Evolutionary conservation across 331 rosid species (phyloP).

Genomic region (Acacia concinna): DNA sequence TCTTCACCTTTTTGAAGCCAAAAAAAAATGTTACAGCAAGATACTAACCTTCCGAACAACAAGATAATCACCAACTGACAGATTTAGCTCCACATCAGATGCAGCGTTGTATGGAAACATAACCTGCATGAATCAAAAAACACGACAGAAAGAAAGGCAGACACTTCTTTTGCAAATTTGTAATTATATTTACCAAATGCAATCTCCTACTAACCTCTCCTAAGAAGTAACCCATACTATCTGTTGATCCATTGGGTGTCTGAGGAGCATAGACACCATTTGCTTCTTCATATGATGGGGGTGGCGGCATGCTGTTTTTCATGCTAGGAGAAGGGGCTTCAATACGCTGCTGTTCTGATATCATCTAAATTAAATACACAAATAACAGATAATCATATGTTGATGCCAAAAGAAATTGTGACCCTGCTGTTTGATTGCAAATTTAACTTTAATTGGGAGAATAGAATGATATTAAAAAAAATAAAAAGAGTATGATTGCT

Average conservation of each 20-base stretch:
- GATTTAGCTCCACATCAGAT: conserved; percentile 78
- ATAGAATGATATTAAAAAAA: background rate
- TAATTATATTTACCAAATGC: conserved; percentile 11
- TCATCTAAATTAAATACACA: conserved; percentile 6
- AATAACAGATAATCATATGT: background rate
- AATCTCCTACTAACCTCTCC: conserved; percentile 21
- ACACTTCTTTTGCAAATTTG: conserved; percentile 1
- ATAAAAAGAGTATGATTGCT: background rate
- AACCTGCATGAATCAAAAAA: conserved; percentile 50
- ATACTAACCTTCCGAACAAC: conserved; percentile 78
- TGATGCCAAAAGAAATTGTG: background rate
- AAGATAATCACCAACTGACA: conserved; percentile 75
- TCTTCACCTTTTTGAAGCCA: background rate
- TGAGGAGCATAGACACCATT: background rate
- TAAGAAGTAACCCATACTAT: conserved; percentile 16
- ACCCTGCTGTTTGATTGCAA: background rate
- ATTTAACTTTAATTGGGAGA: background rate
- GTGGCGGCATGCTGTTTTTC: background rate
- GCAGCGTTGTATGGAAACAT: conserved; percentile 72
- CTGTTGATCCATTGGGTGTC: background rate
- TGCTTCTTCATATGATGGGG: conserved; percentile 15
- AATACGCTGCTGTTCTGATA: background rate
- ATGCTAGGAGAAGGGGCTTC: background rate
- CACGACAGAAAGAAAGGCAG: conserved; percentile 20
- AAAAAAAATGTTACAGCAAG: background rate